Base-by-base conservation (phyloP, 2,329 filamentous ascomycete species). In the Apiospora arundinis region DNA sequence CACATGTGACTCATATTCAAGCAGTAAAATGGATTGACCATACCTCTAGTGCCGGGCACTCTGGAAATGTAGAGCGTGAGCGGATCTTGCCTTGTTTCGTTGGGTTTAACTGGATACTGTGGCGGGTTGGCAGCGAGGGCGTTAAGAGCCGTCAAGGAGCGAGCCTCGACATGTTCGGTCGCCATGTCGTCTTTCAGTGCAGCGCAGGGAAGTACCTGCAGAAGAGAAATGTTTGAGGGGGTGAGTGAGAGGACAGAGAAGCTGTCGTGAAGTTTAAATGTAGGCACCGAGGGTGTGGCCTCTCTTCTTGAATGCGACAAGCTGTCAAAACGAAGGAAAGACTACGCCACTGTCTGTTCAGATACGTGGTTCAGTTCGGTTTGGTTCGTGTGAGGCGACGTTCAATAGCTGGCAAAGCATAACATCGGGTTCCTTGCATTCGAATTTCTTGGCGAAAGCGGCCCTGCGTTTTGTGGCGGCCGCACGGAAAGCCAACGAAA, bases 21-120 rank as follows among this genome's bases (percentile, higher is more conserved):
- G 66, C 25, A 70, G 71, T 72, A 73, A 73, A 71, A 23, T 40
- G 28, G 32, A 72, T 68, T 70, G 75, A 8, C 9, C 68, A 45
- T 85, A 95, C 94, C 94, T 91, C 91, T 90, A 74, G 93, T 97
- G 28, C 95, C 95, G 0, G 96, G 96, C 0, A 99, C 95, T 75
- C 95, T 88, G 46, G 95, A 94, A 75, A 99, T 97, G 82, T 99
- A 99, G 52, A 99, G 88, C 2, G 92, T 91, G 68, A 98, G 82
- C 4, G 94, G 91, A 68, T 94, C 90, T 74, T 92, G 89, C 74
- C 85, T 89, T 76, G 88, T 84, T 75, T 92, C 91, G 3, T 91
- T 89, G 6, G 93, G 92, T 78, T 93, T 93, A 77, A 92, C 89
- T 68, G 94, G 94, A 80, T 97, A 96, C 76, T 91, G 89, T 66